A percentile compares a stretch with the other conserved stretches of the same genome.
phyloP scores from a whole-genome alignment of 768 basidiomycete genomes.

The Pisolithus orientalis region DNA sequence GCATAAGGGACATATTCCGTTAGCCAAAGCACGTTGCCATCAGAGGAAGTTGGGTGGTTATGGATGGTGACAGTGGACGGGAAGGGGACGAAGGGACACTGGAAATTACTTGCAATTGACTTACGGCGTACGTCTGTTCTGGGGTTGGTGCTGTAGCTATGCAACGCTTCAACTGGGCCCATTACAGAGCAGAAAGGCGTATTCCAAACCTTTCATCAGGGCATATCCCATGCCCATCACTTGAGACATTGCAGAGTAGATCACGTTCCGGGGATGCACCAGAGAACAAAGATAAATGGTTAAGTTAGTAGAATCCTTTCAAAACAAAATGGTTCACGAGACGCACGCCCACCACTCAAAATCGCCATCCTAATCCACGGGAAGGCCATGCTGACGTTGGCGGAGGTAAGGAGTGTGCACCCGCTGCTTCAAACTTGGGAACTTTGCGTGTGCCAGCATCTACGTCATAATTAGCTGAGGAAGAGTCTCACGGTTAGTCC shows the following conservation, averaged over 20 bases:
- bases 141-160: slow-evolving; percentile 31
- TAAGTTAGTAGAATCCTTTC: background rate
- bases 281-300: background rate
- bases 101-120: slow-evolving; percentile 4
- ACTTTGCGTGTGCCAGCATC: background rate
- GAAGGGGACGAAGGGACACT: background rate
- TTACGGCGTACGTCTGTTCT: slow-evolving; percentile 30
- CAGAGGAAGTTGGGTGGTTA: background rate
- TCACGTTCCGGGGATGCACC: background rate
- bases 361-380: slow-evolving; percentile 53
- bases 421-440: background rate
- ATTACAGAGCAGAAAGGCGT: background rate
- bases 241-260: slow-evolving; percentile 15
- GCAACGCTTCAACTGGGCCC: background rate
- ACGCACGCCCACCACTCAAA: slow-evolving; percentile 43
- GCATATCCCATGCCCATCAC: slow-evolving; percentile 53
- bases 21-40: background rate
- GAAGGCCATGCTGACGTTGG: slow-evolving; percentile 35
- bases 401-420: background rate
- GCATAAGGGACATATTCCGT: slow-evolving; percentile 1
- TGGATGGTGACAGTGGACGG: background rate
- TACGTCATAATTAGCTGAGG: background rate
- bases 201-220: slow-evolving; percentile 51
- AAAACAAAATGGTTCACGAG: slow-evolving; percentile 6
- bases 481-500: no score